A percentile compares a stretch with the other conserved stretches of the same genome.
These are phyloP conservation scores for Lyophyllum decastes DNA, from an alignment of 768 basidiomycete species.

Conservation along the genomic window DNA sequence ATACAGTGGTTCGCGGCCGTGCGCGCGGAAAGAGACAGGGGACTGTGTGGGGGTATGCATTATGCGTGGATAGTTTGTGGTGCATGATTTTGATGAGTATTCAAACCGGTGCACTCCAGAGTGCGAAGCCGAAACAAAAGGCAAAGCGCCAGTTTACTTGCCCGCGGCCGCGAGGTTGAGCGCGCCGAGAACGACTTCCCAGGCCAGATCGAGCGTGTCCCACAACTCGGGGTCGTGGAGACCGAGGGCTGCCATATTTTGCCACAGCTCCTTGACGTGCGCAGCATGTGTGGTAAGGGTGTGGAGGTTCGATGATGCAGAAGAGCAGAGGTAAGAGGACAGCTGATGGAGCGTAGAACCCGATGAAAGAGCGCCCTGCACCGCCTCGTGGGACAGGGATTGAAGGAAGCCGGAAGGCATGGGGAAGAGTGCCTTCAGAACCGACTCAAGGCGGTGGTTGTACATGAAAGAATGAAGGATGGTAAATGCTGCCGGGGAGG, in stretches of 20 bases:
- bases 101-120: neutral
- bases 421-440: constrained; percentile 68
- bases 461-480: constrained; percentile 70
- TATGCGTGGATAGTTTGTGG: neutral
- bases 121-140: constrained; percentile 5
- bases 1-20: constrained; percentile 18
- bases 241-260: constrained; percentile 75
- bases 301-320: constrained; percentile 43
- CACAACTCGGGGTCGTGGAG: constrained; percentile 73
- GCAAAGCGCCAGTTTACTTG: constrained; percentile 22
- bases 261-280: constrained; percentile 78
- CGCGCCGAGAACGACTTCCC: constrained; percentile 70
- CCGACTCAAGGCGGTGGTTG: constrained; percentile 60
- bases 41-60: neutral
- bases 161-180: constrained; percentile 47
- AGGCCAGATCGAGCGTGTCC: constrained; percentile 77
- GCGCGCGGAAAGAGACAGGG: constrained; percentile 3
- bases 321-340: constrained; percentile 50
- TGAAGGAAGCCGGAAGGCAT: constrained; percentile 46
- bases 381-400: constrained; percentile 42
- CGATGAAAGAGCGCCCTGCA: constrained; percentile 46
- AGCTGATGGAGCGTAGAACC: constrained; percentile 56
- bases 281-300: constrained; percentile 58
- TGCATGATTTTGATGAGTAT: neutral
- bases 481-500: constrained; percentile 73